Base-by-base conservation (phyloP, 805 yeast genomes). In the Gaillardinia entomophila region DNA sequence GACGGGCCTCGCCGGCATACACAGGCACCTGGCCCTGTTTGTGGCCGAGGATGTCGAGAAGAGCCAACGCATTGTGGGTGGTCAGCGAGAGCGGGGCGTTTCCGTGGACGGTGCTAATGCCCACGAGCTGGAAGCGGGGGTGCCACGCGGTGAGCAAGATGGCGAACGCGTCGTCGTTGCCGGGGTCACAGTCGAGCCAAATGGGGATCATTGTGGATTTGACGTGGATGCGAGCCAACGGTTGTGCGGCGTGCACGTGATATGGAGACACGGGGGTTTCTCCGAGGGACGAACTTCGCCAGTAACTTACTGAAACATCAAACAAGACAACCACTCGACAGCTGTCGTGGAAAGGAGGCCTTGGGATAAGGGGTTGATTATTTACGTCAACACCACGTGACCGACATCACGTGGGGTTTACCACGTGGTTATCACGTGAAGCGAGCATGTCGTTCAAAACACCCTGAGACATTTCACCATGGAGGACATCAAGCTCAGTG, bases 151-250 rank as follows among this genome's bases (percentile, higher is more conserved):
- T 76, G 16, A 87, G 42, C 7, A 83, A 58, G 6, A 87, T 65
- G 3, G 92, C 95, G 28, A 84, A 71, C 2, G 84, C 80, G 47
- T 87, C 96, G 49, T 87, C 96, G 48, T 82, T 92, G 2, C 96
- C 95, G 0, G 95, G 95, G 50, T 87, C 96, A 55, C 96, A 87
- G 57, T 87, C 96, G 10, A 87, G 55, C 95, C 95, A 87, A 4
- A 87, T 48, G 0, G 95, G 94, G 2, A 63, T 45, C 10, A 33
- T 35, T 13, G n/a, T n/a, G n/a, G n/a, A n/a, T n/a, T n/a, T n/a
- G n/a, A n/a, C n/a, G n/a, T n/a, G n/a, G n/a, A n/a, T n/a, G n/a
- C n/a, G n/a, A n/a, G n/a, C n/a, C n/a, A n/a, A n/a, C n/a, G n/a
- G n/a, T n/a, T n/a, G n/a, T n/a, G n/a, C n/a, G n/a, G n/a, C n/a